These are phyloP conservation scores for Colletotrichum paranaense DNA, from an alignment of 2,329 filamentous ascomycete genomes.

Conservation along the genomic window DNA sequence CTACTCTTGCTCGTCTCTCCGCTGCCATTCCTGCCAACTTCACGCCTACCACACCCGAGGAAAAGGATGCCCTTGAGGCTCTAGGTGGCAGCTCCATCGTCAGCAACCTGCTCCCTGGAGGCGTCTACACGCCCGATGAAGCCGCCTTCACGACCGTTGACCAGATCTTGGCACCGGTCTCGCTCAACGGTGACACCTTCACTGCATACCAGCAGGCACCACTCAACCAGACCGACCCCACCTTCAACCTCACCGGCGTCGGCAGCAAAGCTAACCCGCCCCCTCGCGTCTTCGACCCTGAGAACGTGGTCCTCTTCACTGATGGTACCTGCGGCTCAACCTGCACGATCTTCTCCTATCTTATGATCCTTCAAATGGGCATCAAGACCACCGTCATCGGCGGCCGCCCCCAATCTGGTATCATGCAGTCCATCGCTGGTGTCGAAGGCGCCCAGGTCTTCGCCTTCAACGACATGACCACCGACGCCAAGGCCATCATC, in stretches of 20 bases:
- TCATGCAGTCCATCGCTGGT: constrained; percentile 61
- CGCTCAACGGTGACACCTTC: constrained; percentile 59
- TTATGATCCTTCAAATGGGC: constrained; percentile 61
- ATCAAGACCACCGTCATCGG: constrained; percentile 61
- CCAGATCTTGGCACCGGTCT: constrained; percentile 46
- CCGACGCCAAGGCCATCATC: constrained; percentile 42
- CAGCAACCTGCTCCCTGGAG: constrained; percentile 56
- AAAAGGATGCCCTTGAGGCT: constrained; percentile 57
- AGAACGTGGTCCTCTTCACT: constrained; percentile 64
- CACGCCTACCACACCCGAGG: constrained; percentile 48
- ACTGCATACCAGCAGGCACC: constrained; percentile 58
- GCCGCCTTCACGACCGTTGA: constrained; percentile 42
- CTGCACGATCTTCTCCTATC: constrained; percentile 65
- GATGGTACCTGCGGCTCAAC: constrained; percentile 67
- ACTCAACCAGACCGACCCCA: constrained; percentile 44
- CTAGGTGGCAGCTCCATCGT: constrained; percentile 56
- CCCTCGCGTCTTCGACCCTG: constrained; percentile 59
- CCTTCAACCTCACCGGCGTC: constrained; percentile 56
- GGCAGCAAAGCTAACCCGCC: constrained; percentile 52
- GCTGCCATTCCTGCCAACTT: constrained; percentile 41
- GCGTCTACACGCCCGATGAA: constrained; percentile 59
- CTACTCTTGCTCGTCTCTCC: constrained; percentile 54
- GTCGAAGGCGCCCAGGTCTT: constrained; percentile 58
- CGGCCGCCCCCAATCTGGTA: constrained; percentile 54
- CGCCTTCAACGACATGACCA: constrained; percentile 42